Evolutionary conservation across 2,329 filamentous ascomycete species (phyloP), one percentile per base, ranked within the genome.

Genomic region (Chaetothyriales sp.): DNA sequence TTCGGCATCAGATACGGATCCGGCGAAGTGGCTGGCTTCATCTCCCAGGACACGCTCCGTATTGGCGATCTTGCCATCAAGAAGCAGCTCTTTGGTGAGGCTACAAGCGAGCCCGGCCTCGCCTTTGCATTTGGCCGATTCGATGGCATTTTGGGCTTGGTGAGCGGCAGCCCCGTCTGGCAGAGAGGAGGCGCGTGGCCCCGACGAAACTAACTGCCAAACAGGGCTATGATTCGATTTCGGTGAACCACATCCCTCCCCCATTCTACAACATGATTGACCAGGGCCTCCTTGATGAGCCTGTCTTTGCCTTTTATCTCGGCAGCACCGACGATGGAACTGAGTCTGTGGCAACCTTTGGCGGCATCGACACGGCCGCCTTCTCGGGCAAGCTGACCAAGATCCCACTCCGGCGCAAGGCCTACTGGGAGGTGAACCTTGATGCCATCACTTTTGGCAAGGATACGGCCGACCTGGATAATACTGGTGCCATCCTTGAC

Each of bases 371-470:
- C 70, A 74, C 88, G 73, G 74, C 76, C 66, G 88, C 92, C 76
- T 85, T 80, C 71, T 82, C 77, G 43, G 92, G 92, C 65, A 83
- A 97, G 70, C 79, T 98, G 64, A 86, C 83, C 67, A 94, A 89
- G 70, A 88, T 98, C 61, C 92, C 92, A 51, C 81, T 98, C 62
- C 87, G 92, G 70, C 87, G 92, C 69, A 97, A 97, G 84, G 92
- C 92, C 48, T 98, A 98, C 80, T 98, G 92, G 92, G 92, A 98
- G 78, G 90, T 98, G 51, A 89, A 97, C 65, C 82, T 98, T 56
- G 84, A 97, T 65, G 78, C 88, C 58, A 92, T 98, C 72, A 82
- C 85, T 51, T 88, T 95, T 59, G 94, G 92, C 63, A 78, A 89
- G 50, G 80, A 86, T 66, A 83, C 81, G 60, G 89, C 89, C 56